A percentile compares a stretch with the other conserved stretches of the same genome.
These are phyloP conservation scores for Macrophomina pseudophaseolina DNA, from an alignment of 2,329 filamentous ascomycete species.

Conservation along the genomic window DNA sequence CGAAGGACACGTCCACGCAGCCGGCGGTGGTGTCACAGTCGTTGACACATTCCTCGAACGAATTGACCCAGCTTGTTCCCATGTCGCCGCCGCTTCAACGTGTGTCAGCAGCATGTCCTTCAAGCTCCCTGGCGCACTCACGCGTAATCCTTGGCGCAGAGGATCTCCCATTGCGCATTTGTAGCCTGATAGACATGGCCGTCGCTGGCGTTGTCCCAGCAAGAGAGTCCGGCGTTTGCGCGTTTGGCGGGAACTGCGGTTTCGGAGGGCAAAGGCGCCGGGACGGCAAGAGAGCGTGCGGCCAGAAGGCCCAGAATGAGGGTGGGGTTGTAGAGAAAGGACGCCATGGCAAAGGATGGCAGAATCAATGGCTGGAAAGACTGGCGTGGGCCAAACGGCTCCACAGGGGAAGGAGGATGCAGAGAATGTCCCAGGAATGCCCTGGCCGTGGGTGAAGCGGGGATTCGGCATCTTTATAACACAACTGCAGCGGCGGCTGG, in stretches of 20 bases:
- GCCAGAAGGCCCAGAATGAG: slow-evolving; percentile 19
- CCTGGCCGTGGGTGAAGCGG: background rate
- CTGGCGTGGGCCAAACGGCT: slow-evolving; percentile 10
- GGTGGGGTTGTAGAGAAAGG: slow-evolving; percentile 16
- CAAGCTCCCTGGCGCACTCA: background rate
- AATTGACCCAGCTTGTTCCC: slow-evolving; percentile 18
- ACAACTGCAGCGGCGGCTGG: background rate
- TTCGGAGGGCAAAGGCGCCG: background rate
- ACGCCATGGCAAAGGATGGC: slow-evolving; percentile 18
- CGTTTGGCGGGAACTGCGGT: background rate
- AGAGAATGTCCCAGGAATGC: background rate
- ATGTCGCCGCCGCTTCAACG: slow-evolving; percentile 21
- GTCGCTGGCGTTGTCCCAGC: slow-evolving; percentile 9
- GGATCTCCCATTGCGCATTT: slow-evolving; percentile 12
- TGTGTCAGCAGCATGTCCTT: background rate
- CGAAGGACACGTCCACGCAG: slow-evolving; percentile 30
- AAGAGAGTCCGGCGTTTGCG: background rate
- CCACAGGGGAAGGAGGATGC: background rate
- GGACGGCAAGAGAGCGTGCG: slow-evolving; percentile 4
- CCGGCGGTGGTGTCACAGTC: slow-evolving; percentile 28
- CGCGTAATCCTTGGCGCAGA: slow-evolving; percentile 11
- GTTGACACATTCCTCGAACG: slow-evolving; percentile 27
- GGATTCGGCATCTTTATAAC: background rate
- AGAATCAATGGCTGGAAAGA: background rate
- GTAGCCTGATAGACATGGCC: slow-evolving; percentile 10